These are phyloP conservation scores for Rhodotorula kratochvilovae DNA, from an alignment of 768 basidiomycete species.

Conservation along the genomic window DNA sequence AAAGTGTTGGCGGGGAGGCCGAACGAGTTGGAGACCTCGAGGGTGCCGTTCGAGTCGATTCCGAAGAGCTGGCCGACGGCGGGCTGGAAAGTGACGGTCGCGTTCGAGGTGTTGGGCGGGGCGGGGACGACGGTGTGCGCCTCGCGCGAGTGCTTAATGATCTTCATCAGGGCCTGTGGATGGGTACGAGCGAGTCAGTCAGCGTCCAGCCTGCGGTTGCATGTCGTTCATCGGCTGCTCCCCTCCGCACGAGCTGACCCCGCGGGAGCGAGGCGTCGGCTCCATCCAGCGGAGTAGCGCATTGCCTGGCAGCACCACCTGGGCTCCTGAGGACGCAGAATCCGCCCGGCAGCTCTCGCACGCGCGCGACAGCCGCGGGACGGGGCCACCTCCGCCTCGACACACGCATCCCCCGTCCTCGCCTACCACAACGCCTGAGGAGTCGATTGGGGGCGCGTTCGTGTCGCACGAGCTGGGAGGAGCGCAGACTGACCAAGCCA, in stretches of 20 bases:
- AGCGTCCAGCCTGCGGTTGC: not conserved
- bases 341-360: no score
- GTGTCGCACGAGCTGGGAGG: rapidly evolving
- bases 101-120: conserved; percentile 35
- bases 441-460: not conserved
- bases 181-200: not conserved
- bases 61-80: conserved; percentile 44
- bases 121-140: conserved; percentile 32
- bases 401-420: no score
- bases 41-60: conserved; percentile 39
- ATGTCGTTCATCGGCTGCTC: not conserved
- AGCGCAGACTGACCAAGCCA: conserved; percentile 33
- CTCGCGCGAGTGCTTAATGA: conserved; percentile 43
- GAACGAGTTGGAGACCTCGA: conserved; percentile 41
- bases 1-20: conserved; percentile 39
- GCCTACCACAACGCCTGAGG: not conserved
- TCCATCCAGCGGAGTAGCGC: no score
- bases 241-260: not conserved
- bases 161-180: conserved; percentile 42
- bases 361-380: no score
- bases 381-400: no score
- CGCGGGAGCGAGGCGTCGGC: no score
- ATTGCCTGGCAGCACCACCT: no score
- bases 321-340: no score
- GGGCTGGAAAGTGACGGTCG: conserved; percentile 39